These are phyloP conservation scores for Fusarium mundagurra DNA, from an alignment of 2,329 filamentous ascomycete species.

Conservation along the genomic window DNA sequence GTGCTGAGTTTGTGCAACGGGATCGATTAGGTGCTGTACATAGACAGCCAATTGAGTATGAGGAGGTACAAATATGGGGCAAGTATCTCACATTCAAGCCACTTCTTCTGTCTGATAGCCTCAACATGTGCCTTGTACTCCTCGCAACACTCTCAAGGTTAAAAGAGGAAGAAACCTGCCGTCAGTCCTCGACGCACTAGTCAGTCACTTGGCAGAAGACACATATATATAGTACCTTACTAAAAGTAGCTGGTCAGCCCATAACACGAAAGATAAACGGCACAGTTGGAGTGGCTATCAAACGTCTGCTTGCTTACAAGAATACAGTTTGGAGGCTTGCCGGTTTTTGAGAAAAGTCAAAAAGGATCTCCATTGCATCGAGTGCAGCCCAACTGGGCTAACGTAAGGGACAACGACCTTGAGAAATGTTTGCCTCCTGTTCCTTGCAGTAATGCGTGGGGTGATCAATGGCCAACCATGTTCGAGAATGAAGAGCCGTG, in stretches of 20 bases:
- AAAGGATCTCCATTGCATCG: not conserved
- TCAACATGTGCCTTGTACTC: not conserved
- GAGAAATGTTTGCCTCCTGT: not conserved
- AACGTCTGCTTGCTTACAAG: not conserved
- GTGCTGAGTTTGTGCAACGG: constrained; percentile 2
- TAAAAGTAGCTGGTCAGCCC: not conserved
- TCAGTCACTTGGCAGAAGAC: not conserved
- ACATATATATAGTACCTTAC: not conserved
- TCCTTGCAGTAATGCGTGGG: constrained; percentile 22
- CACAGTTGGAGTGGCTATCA: constrained; percentile 4
- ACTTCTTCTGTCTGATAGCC: not conserved
- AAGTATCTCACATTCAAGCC: not conserved
- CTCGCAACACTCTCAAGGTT: not conserved
- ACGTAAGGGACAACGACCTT: constrained; percentile 19
- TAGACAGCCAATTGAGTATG: not conserved
- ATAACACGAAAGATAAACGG: not conserved
- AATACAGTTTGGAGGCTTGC: constrained; percentile 18
- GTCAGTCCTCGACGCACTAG: not conserved
- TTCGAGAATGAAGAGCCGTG: not conserved
- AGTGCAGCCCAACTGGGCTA: not conserved
- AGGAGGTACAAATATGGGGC: not conserved
- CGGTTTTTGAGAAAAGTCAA: constrained; percentile 1
- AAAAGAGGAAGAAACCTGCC: not conserved
- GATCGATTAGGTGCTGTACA: not conserved
- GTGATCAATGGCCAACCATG: not conserved